A percentile compares a stretch with the other conserved stretches of the same genome.
Evolutionary conservation across 192 early-diverging fungal genomes (phyloP).

Genomic region (Coemansia sp.): DNA sequence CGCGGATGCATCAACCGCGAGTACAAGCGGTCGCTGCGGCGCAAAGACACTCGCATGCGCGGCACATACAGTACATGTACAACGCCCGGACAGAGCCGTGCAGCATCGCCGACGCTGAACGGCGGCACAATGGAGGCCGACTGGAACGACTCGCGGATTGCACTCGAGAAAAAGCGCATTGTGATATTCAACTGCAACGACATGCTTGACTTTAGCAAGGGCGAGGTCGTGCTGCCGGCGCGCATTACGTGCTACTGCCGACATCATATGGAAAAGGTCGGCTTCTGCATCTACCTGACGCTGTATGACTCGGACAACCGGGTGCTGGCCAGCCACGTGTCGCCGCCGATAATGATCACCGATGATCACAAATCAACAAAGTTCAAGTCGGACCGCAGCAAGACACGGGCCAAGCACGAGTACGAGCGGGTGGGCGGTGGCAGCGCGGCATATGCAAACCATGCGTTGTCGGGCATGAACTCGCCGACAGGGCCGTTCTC

Average conservation of each 20-base stretch:
- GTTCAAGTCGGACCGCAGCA: conserved; percentile 54
- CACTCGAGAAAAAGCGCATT: conserved; percentile 73
- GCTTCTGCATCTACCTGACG: conserved; percentile 85
- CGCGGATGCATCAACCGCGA: conserved; percentile 81
- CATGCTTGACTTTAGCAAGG: conserved; percentile 82
- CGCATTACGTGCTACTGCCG: conserved; percentile 97
- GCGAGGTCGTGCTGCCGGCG: conserved; percentile 84
- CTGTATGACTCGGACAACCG: conserved; percentile 64
- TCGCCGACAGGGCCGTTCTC: conserved; percentile 10
- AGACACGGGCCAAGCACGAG: conserved; percentile 54
- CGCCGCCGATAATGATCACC: conserved; percentile 94
- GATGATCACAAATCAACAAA: conserved; percentile 96
- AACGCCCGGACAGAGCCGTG: conserved; percentile 57
- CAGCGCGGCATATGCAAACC: conserved; percentile 43
- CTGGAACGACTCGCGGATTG: conserved; percentile 65
- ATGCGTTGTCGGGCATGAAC: conserved; percentile 35
- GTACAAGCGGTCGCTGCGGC: conserved; percentile 66
- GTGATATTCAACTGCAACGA: conserved; percentile 86
- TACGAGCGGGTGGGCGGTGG: conserved; percentile 43
- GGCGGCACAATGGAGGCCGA: conserved; percentile 56
- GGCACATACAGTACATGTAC: conserved; percentile 50
- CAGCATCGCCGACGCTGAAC: conserved; percentile 49
- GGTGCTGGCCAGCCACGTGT: conserved; percentile 74
- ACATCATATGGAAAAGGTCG: conserved; percentile 90
- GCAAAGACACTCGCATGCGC: conserved; percentile 49